phyloP scores from a whole-genome alignment of 257 asterid genomes.

The Voacanga thouarsii region DNA sequence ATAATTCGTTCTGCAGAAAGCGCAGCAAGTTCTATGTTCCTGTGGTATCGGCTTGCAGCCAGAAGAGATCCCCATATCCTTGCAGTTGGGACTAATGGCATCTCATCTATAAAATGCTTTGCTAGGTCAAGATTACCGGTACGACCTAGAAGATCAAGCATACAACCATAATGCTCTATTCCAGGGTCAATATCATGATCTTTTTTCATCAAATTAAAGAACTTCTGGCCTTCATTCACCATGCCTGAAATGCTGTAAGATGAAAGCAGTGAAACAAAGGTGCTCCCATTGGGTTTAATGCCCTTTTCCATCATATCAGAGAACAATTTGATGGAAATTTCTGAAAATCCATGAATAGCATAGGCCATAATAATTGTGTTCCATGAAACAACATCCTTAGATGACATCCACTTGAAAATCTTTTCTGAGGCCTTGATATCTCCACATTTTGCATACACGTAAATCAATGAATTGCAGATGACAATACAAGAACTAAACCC shows the following conservation, averaged over 20 bases:
- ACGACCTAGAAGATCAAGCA: slow-evolving; percentile 59
- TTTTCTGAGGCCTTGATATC: slow-evolving; percentile 39
- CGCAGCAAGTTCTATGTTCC: slow-evolving; percentile 54
- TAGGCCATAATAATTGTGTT: slow-evolving; percentile 62
- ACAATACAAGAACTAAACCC: slow-evolving; percentile 31
- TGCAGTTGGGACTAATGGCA: slow-evolving; percentile 52
- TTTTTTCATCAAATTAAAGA: slow-evolving; percentile 46
- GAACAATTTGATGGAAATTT: slow-evolving; percentile 40
- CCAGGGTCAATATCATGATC: slow-evolving; percentile 50
- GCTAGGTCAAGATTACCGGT: slow-evolving; percentile 48
- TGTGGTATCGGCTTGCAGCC: slow-evolving; percentile 54
- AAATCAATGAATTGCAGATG: slow-evolving; percentile 45
- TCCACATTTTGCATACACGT: slow-evolving; percentile 66
- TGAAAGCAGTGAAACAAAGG: slow-evolving; percentile 53
- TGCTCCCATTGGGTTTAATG: slow-evolving; percentile 47
- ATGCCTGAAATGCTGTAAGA: slow-evolving; percentile 54
- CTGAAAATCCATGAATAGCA: slow-evolving; percentile 59
- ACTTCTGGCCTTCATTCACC: slow-evolving; percentile 47
- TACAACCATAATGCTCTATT: slow-evolving; percentile 59
- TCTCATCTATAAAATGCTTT: slow-evolving; percentile 42
- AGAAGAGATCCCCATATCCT: slow-evolving; percentile 72
- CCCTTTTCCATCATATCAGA: slow-evolving; percentile 40
- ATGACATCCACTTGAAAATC: slow-evolving; percentile 34
- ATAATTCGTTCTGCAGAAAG: slow-evolving; percentile 38
- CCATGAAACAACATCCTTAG: slow-evolving; percentile 57